Percentiles rank a stretch among this genome's conserved stretches.
phyloP scores from a whole-genome alignment of 345 rosid species.

The Physaria fendleri region DNA sequence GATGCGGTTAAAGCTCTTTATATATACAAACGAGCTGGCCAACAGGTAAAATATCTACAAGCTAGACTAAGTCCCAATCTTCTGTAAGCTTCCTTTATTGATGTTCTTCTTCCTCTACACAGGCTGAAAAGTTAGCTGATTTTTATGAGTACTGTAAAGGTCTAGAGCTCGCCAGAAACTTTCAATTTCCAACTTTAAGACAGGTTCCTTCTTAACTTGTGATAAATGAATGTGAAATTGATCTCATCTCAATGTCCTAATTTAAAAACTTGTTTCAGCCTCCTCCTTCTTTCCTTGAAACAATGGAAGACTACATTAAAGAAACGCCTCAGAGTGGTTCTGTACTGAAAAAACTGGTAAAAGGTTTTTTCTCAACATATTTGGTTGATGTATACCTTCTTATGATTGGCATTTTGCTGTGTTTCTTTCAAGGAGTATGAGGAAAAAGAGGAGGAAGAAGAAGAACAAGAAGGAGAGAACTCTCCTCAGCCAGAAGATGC shows the following conservation, averaged over 20 bases:
- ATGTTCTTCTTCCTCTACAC: constrained; percentile 19
- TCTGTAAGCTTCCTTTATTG: not conserved
- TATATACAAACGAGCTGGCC: constrained; percentile 79
- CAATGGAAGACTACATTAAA: constrained; percentile 93
- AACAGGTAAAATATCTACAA: constrained; percentile 58
- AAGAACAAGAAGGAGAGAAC: not conserved
- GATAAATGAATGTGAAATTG: not conserved
- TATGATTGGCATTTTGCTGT: not conserved
- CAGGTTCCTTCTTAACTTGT: constrained; percentile 22
- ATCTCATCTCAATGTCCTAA: not conserved
- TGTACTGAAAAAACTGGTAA: constrained; percentile 75
- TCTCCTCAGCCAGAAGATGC: constrained; percentile 16
- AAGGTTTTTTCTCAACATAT: not conserved
- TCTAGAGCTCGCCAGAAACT: constrained; percentile 29
- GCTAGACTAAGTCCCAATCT: constrained; percentile 6
- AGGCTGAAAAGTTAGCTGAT: constrained; percentile 62
- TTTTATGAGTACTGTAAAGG: constrained; percentile 32
- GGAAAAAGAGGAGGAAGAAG: constrained; percentile 17
- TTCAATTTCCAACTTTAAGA: constrained; percentile 33
- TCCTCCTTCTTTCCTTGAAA: constrained; percentile 79
- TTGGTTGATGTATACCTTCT: not conserved
- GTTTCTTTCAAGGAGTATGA: constrained; percentile 21
- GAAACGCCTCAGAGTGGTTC: constrained; percentile 71
- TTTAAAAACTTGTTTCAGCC: constrained; percentile 32
- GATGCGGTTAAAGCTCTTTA: constrained; percentile 83